Conservation (phyloP, 257 asterid genomes). For the Knoxia roxburghii region DNA sequence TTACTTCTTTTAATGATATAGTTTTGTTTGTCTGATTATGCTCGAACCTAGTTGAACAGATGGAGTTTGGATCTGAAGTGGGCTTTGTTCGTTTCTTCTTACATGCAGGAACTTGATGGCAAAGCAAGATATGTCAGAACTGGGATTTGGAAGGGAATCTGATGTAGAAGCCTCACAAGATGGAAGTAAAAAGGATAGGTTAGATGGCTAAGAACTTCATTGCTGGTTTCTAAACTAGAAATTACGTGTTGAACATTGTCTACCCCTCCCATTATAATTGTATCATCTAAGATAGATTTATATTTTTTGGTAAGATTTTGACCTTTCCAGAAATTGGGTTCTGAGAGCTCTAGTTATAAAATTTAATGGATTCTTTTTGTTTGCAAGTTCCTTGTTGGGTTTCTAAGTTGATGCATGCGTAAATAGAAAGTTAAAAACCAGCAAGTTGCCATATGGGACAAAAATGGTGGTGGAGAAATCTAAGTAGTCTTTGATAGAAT, state of each 20-base stretch:
- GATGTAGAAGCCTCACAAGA: conserved; percentile 31
- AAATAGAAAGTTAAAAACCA: neutral
- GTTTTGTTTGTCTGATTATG: neutral
- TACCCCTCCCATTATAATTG: neutral
- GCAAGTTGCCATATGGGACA: neutral
- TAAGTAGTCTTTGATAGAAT: conserved; percentile 1
- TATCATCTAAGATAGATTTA: neutral
- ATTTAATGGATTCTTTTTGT: neutral
- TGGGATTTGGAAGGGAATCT: conserved; percentile 54
- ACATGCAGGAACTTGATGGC: conserved; percentile 98
- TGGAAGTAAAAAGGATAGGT: conserved; percentile 16
- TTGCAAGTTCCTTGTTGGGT: neutral
- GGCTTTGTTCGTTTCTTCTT: neutral
- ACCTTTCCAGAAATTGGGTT: neutral
- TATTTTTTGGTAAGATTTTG: neutral
- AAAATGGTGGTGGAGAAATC: neutral
- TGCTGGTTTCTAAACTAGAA: neutral
- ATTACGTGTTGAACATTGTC: neutral
- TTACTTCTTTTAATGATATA: neutral
- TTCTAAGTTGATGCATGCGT: neutral
- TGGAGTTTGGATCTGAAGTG: conserved; percentile 4
- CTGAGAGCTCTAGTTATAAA: neutral
- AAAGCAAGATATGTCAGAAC: conserved; percentile 86
- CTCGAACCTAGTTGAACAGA: neutral
- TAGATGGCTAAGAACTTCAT: conserved; percentile 20